These are phyloP conservation scores for Phellinidium pouzarii DNA, from an alignment of 1,284 basidiomycete species.

Conservation along the genomic window DNA sequence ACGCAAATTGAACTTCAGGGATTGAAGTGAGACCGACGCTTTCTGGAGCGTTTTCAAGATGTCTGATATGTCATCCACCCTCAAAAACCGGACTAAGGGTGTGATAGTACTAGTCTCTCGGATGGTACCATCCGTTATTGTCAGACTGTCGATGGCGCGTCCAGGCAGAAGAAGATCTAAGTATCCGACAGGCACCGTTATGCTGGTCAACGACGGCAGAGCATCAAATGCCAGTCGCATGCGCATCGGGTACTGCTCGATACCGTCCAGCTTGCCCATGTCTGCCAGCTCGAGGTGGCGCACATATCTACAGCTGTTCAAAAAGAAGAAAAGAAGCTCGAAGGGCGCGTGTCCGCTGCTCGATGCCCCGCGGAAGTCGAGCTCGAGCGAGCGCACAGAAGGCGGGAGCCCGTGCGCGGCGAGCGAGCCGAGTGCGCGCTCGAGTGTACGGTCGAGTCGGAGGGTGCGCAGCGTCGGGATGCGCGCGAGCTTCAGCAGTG, in stretches of 20 bases:
- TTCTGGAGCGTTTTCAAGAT: slow-evolving; percentile 5
- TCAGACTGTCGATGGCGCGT: slow-evolving; percentile 10
- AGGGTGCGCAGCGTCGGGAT: slow-evolving; percentile 4
- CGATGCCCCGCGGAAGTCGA: slow-evolving; percentile 13
- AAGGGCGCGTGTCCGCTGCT: neutral
- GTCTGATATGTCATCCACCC: slow-evolving; percentile 7
- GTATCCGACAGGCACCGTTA: slow-evolving; percentile 10
- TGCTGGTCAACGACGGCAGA: slow-evolving; percentile 13
- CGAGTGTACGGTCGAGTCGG: slow-evolving; percentile 9
- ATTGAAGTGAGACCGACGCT: slow-evolving; percentile 5
- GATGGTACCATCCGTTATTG: slow-evolving; percentile 10
- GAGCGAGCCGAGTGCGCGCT: slow-evolving; percentile 13
- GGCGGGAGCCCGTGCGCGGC: slow-evolving; percentile 10
- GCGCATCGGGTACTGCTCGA: slow-evolving; percentile 4
- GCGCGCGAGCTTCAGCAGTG: slow-evolving; percentile 15
- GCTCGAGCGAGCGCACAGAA: slow-evolving; percentile 12
- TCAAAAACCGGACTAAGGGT: slow-evolving; percentile 4
- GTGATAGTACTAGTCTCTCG: neutral
- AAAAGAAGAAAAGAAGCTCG: slow-evolving; percentile 12
- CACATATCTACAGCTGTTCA: slow-evolving; percentile 10
- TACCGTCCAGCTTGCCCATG: slow-evolving; percentile 15
- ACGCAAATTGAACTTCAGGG: slow-evolving; percentile 16
- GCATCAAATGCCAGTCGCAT: slow-evolving; percentile 5
- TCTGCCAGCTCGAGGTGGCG: slow-evolving; percentile 15
- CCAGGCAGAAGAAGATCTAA: slow-evolving; percentile 9